Conservation (phyloP, 768 basidiomycete species). For the Boletus edulis region DNA sequence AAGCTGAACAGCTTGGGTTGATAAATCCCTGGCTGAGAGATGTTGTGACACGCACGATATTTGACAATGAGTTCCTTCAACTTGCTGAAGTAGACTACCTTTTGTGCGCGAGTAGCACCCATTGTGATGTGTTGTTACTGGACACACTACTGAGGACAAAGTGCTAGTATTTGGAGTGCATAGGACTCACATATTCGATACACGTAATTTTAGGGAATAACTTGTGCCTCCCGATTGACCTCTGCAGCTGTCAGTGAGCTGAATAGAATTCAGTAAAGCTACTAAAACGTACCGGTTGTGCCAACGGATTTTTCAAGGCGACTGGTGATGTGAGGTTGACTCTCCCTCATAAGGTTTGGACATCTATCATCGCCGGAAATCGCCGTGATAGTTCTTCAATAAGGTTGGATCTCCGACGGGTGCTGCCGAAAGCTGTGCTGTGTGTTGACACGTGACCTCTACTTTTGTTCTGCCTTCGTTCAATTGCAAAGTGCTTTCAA, state of each 20-base stretch:
- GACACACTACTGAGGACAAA: constrained; percentile 1
- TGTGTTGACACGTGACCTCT: constrained; percentile 6
- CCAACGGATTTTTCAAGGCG: constrained; percentile 97
- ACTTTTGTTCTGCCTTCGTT: background rate
- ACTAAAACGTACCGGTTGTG: constrained; percentile 59
- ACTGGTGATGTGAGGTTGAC: constrained; percentile 28
- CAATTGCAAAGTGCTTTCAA: too few species aligned
- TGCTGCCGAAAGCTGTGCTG: constrained; percentile 7
- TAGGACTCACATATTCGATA: constrained; percentile 28
- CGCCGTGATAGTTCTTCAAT: constrained; percentile 28
- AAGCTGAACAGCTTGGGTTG: constrained; percentile 52
- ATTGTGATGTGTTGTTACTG: constrained; percentile 49
- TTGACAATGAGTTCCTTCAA: constrained; percentile 89
- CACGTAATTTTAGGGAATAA: constrained; percentile 23
- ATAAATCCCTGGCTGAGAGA: background rate
- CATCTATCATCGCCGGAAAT: constrained; percentile 10
- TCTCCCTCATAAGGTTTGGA: constrained; percentile 23
- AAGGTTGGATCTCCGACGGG: constrained; percentile 30
- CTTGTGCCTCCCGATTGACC: constrained; percentile 93
- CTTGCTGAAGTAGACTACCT: constrained; percentile 89
- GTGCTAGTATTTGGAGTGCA: too few species aligned
- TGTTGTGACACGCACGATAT: constrained; percentile 63
- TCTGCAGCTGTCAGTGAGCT: constrained; percentile 40
- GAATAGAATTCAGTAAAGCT: background rate
- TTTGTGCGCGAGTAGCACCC: constrained; percentile 90